Base-by-base conservation (phyloP, 352 stramenopile species). In the Globisporangium camurandrum region DNA sequence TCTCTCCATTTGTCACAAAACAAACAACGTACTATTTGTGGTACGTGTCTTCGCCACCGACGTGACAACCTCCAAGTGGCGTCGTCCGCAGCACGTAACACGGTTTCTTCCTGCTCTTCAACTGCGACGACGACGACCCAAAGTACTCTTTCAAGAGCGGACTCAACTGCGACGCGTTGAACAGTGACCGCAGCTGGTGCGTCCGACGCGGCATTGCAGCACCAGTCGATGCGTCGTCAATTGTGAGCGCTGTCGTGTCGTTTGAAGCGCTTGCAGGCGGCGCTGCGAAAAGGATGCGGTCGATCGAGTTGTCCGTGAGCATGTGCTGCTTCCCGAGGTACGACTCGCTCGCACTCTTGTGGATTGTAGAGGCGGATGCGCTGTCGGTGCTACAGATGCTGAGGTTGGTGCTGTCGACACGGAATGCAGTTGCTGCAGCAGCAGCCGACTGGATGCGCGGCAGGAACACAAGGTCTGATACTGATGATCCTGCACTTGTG, bases 41-140 rank as follows among this genome's bases (percentile, higher is more conserved):
- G 47, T 76, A 92, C n/a, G 82, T 94, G 34, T 87, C 84, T 44
- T 89, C 75, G 8, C 84, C 84, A 7, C 84, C 83, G 11, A 88
- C 83, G 10, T 70, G 56, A 52, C 83, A 94, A 27, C 80, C 66
- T 14, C 69, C 60, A 4, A 80, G 56, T 2, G 84, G 84, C 6
- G 75, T 86, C 26, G 84, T 95, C 19, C 84, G 82, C 30, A 86
- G 51, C 22, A 95, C 51, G 40, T 79, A 87, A 54, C 71, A 84
- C 23, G 66, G 68, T 46, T 85, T 86, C 61, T 85, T 87, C 7
- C 74, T 51, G 46, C 64, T 81, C 52, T 73, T 79, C 27, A 49
- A 76, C 31, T 75, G 70, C 1, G 70, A 71, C 27, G 51, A 76
- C 31, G 73, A 68, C 1, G 70, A 71, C 3, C 63, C 67, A 49